These are phyloP conservation scores for Blastomyces percursus DNA, from an alignment of 2,329 filamentous ascomycete species.

Conservation along the genomic window DNA sequence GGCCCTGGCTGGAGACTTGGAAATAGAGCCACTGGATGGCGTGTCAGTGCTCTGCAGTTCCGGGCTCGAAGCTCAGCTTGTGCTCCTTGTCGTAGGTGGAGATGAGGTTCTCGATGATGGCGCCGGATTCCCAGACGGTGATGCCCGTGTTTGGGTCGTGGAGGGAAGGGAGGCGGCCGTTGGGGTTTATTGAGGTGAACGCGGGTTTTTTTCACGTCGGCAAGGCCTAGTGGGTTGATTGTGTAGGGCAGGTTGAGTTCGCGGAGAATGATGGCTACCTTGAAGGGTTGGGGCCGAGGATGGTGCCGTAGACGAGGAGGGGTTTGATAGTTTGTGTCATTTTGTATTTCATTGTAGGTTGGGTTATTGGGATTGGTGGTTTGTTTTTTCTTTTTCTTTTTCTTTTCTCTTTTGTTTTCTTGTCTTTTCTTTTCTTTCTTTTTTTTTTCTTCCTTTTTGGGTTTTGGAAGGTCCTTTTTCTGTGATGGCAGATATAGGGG, in stretches of 20 bases:
- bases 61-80: slow-evolving; percentile 31
- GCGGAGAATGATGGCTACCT: slow-evolving; percentile 19
- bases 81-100: slow-evolving; percentile 36
- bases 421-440: neutral
- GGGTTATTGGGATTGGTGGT: neutral
- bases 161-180: slow-evolving; percentile 28
- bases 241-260: slow-evolving; percentile 13
- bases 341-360: neutral
- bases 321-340: slow-evolving; percentile 12
- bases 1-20: slow-evolving; percentile 25
- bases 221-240: neutral
- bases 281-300: neutral
- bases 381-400: neutral
- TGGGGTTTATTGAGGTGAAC: slow-evolving; percentile 21
- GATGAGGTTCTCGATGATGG: slow-evolving; percentile 36
- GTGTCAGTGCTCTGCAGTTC: slow-evolving; percentile 26
- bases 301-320: slow-evolving; percentile 13
- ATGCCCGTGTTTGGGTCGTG: slow-evolving; percentile 36
- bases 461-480: no score
- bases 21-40: slow-evolving; percentile 37
- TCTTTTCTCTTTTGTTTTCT: no score
- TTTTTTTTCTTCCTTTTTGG: neutral
- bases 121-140: slow-evolving; percentile 34
- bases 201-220: slow-evolving; percentile 10
- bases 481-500: no score